Conservation (phyloP, 352 stramenopile species). For the Pythium biforme region DNA sequence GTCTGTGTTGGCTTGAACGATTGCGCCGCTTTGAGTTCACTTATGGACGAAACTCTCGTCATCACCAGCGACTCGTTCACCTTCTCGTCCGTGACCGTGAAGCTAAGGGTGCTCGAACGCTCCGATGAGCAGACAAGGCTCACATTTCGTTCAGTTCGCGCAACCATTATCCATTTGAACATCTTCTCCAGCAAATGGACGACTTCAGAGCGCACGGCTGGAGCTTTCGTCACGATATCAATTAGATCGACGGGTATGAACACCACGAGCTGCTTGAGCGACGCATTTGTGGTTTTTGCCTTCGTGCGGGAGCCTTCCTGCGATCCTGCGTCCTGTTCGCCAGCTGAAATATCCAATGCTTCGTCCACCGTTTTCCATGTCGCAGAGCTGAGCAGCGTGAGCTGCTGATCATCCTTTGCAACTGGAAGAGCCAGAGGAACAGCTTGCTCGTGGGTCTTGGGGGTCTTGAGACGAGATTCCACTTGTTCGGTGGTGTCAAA, state of each 20-base stretch:
- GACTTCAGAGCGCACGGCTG: slow-evolving; percentile 42
- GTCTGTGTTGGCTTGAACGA: slow-evolving; percentile 16
- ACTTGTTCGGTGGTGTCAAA: background rate
- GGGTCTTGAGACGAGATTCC: background rate
- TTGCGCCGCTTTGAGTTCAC: slow-evolving; percentile 29
- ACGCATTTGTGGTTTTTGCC: slow-evolving; percentile 10
- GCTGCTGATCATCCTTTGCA: background rate
- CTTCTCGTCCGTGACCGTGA: slow-evolving; percentile 63
- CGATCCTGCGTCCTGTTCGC: background rate
- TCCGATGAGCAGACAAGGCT: slow-evolving; percentile 43
- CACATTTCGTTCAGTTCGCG: slow-evolving; percentile 34
- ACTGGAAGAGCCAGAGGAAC: slow-evolving; percentile 12
- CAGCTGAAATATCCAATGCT: slow-evolving; percentile 27
- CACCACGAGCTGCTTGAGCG: slow-evolving; percentile 53
- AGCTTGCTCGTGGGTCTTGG: background rate
- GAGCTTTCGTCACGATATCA: slow-evolving; percentile 33
- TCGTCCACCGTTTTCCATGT: slow-evolving; percentile 71
- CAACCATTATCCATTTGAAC: slow-evolving; percentile 61
- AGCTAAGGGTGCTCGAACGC: slow-evolving; percentile 38
- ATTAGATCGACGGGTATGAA: slow-evolving; percentile 54
- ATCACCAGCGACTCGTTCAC: slow-evolving; percentile 47
- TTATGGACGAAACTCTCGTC: slow-evolving; percentile 59
- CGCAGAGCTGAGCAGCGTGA: slow-evolving; percentile 48
- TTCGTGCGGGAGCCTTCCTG: slow-evolving; percentile 14
- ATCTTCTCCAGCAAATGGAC: slow-evolving; percentile 59